phyloP scores from a whole-genome alignment of 2,329 filamentous ascomycete genomes.

The Aureobasidium sp. region DNA sequence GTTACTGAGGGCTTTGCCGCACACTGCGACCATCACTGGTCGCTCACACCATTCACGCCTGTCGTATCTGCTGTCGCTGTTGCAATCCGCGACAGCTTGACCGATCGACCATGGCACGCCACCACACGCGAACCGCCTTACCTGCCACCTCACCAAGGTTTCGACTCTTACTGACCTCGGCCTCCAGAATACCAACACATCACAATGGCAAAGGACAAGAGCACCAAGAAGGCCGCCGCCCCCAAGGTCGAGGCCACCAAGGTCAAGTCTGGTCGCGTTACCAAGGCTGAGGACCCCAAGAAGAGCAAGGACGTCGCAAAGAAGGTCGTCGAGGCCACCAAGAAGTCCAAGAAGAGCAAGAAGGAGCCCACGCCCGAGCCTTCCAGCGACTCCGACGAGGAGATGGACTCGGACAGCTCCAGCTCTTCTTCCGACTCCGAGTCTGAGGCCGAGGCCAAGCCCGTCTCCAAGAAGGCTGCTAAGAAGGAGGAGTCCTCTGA shows the following conservation, averaged over 20 bases:
- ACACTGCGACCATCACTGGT: constrained; percentile 7
- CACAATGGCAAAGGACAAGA: constrained; percentile 41
- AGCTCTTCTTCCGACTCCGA: constrained; percentile 23
- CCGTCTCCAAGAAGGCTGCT: constrained; percentile 23
- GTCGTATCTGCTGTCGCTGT: constrained; percentile 15
- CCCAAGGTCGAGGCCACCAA: constrained; percentile 29
- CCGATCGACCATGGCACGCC: constrained; percentile 10
- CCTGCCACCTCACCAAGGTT: neutral
- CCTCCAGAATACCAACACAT: constrained; percentile 3
- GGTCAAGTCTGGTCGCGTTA: constrained; percentile 59
- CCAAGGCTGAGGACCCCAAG: constrained; percentile 61
- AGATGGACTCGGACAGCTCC: constrained; percentile 29
- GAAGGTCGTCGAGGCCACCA: constrained; percentile 47
- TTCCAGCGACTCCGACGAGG: constrained; percentile 27
- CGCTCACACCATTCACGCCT: neutral
- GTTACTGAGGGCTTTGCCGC: constrained; percentile 27
- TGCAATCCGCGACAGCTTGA: constrained; percentile 12
- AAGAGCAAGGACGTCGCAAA: constrained; percentile 64
- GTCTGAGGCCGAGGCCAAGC: constrained; percentile 27
- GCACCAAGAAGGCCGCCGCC: constrained; percentile 23
- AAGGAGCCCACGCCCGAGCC: constrained; percentile 43
- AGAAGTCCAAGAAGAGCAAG: constrained; percentile 41
- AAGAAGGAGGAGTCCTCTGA: constrained; percentile 19
- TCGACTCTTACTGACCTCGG: constrained; percentile 8
- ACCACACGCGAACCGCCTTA: constrained; percentile 8